These are phyloP conservation scores for Metarhizium sp. DNA, from an alignment of 2,329 filamentous ascomycete genomes.

Conservation along the genomic window DNA sequence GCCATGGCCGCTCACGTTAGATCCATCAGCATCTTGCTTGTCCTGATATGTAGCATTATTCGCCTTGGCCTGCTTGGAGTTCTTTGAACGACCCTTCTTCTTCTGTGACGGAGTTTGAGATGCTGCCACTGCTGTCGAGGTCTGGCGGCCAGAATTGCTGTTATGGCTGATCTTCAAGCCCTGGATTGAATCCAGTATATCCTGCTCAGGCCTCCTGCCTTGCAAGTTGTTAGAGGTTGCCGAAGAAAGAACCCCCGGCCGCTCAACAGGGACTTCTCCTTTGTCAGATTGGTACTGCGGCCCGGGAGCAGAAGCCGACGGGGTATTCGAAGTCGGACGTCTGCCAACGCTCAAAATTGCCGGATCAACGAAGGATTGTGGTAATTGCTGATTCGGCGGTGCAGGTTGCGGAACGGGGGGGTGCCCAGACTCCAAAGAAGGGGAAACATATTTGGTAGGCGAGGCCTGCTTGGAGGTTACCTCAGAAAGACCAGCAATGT, in stretches of 20 bases:
- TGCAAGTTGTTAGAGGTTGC: constrained; percentile 1
- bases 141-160: constrained; percentile 12
- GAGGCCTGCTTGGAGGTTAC: constrained; percentile 20
- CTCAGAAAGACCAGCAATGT: constrained; percentile 37
- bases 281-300: constrained; percentile 5
- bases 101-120: constrained; percentile 17
- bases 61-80: constrained; percentile 22
- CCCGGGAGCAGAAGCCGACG: constrained; percentile 12
- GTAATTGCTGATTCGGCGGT: constrained; percentile 16
- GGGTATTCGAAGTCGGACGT: constrained; percentile 23
- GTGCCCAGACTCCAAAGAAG: constrained; percentile 12
- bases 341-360: constrained; percentile 65
- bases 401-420: constrained; percentile 11
- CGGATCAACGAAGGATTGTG: constrained; percentile 60
- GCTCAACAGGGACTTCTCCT: neutral
- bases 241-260: no score
- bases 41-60: constrained; percentile 18
- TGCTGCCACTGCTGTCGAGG: constrained; percentile 5
- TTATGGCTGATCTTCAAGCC: constrained; percentile 12
- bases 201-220: constrained; percentile 13
- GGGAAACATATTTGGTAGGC: constrained; percentile 18
- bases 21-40: constrained; percentile 12
- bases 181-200: constrained; percentile 17
- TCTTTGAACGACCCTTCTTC: constrained; percentile 22
- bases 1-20: constrained; percentile 26